Evolutionary conservation across 192 early-diverging fungal genomes (phyloP).

Genomic region (Coemansia sp.): DNA sequence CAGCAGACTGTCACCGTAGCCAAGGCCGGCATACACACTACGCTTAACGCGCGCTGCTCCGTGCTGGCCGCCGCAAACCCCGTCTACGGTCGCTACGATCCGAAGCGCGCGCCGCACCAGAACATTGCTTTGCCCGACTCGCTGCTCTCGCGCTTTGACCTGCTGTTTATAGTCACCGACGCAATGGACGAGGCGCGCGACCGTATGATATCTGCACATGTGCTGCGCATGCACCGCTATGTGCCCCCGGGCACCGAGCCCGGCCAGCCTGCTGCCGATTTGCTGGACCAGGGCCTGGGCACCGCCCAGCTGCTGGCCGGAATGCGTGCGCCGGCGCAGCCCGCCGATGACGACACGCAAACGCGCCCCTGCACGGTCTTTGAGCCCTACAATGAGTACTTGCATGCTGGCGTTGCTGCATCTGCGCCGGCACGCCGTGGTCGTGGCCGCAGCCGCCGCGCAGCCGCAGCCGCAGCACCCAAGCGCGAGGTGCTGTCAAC

Average conservation of each 20-base stretch:
- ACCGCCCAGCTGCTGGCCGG: constrained; percentile 32
- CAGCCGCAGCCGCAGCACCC: constrained; percentile 18
- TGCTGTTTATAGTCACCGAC: constrained; percentile 95
- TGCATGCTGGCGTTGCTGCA: constrained; percentile 71
- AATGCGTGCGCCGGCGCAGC: constrained; percentile 24
- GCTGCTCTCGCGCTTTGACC: constrained; percentile 93
- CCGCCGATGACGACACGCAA: constrained; percentile 35
- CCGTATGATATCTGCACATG: constrained; percentile 84
- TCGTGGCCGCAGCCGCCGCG: constrained; percentile 28
- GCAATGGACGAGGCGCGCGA: constrained; percentile 82
- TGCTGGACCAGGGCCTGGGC: constrained; percentile 41
- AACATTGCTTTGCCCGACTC: constrained; percentile 97
- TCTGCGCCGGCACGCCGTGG: constrained; percentile 13
- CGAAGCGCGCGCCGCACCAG: constrained; percentile 78
- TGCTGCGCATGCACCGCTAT: constrained; percentile 92
- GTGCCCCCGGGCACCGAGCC: constrained; percentile 78
- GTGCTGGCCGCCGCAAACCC: constrained; percentile 98
- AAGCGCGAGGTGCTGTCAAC: constrained; percentile 70
- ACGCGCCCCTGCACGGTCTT: constrained; percentile 66
- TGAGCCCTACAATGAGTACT: constrained; percentile 80
- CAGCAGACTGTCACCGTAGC: constrained; percentile 98
- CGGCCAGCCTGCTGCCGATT: constrained; percentile 57
- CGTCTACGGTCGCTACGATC: constrained; percentile 83
- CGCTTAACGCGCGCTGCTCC: constrained; percentile 92
- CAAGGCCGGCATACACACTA: constrained; percentile 98